These are phyloP conservation scores for Actinomortierella ambigua DNA, from an alignment of 371 early-diverging fungal species.

Conservation along the genomic window DNA sequence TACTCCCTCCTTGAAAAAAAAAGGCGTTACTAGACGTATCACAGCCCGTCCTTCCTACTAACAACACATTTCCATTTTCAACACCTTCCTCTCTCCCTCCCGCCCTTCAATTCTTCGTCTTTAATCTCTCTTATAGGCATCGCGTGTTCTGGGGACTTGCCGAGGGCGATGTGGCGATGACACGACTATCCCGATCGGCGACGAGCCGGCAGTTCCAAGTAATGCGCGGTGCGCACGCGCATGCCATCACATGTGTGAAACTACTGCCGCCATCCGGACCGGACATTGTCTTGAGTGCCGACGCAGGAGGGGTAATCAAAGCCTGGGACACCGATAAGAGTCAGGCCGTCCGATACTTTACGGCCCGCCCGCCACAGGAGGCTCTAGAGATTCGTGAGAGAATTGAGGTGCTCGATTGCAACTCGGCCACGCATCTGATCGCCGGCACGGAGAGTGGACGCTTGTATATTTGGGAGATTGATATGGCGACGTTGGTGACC, in stretches of 20 bases:
- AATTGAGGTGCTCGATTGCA: too few relatives aligned
- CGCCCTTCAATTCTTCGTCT: neutral
- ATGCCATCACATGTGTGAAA: constrained; percentile 27
- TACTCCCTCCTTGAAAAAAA: neutral
- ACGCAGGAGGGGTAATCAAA: constrained; percentile 26
- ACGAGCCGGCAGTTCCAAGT: constrained; percentile 31
- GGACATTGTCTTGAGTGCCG: constrained; percentile 37
- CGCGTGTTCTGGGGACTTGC: constrained; percentile 38
- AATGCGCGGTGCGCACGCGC: constrained; percentile 26
- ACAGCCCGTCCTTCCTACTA: too few relatives aligned
- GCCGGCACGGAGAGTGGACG: constrained; percentile 34
- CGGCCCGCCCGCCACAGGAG: too few relatives aligned
- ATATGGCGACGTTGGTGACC: constrained; percentile 6
- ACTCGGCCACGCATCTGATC: constrained; percentile 16
- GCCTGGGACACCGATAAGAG: constrained; percentile 26
- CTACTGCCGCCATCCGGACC: constrained; percentile 16
- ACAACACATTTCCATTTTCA: neutral
- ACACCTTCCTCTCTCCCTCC: neutral
- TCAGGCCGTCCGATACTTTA: too few relatives aligned
- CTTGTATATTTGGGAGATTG: constrained; percentile 33
- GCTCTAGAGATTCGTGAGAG: too few relatives aligned
- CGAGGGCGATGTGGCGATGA: constrained; percentile 29
- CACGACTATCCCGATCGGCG: constrained; percentile 10
- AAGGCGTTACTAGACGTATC: too few relatives aligned
- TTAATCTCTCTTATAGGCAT: constrained; percentile 2